Percentiles rank a stretch among this genome's conserved stretches.
These are phyloP conservation scores for Kappamyces sp. DNA, from an alignment of 192 early-diverging fungal species.

Conservation along the genomic window DNA sequence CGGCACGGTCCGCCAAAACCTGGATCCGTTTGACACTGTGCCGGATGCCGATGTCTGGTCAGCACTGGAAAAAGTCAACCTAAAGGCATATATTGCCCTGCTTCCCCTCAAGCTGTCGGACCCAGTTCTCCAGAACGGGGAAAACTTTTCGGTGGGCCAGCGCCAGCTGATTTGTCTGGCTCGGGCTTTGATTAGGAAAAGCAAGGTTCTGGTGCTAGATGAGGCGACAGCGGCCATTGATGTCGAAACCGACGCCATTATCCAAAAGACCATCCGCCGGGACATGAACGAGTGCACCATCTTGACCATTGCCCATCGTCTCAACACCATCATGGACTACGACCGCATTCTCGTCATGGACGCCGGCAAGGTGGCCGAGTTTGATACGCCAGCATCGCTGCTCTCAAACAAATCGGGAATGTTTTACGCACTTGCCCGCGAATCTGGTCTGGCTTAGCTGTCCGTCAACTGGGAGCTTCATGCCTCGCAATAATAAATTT, in stretches of 20 bases:
- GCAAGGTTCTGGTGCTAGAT: slow-evolving; percentile 75
- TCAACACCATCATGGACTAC: slow-evolving; percentile 72
- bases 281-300: slow-evolving; percentile 74
- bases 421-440: slow-evolving; percentile 58
- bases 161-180: slow-evolving; percentile 78
- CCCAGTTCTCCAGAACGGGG: slow-evolving; percentile 43
- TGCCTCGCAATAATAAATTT: too few relatives aligned
- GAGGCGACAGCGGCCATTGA: slow-evolving; percentile 74
- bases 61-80: slow-evolving; percentile 52
- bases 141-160: slow-evolving; percentile 62
- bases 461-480: slow-evolving; percentile 1
- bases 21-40: slow-evolving; percentile 45
- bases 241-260: slow-evolving; percentile 59
- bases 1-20: slow-evolving; percentile 54
- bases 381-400: slow-evolving; percentile 48
- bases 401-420: slow-evolving; percentile 42
- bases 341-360: slow-evolving; percentile 56
- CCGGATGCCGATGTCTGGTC: slow-evolving; percentile 40
- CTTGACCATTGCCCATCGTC: slow-evolving; percentile 74
- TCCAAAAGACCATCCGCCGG: slow-evolving; percentile 67
- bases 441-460: slow-evolving; percentile 37
- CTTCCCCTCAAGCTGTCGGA: slow-evolving; percentile 60
- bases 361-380: slow-evolving; percentile 49
- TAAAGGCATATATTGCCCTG: slow-evolving; percentile 58
- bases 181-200: slow-evolving; percentile 62